Conservation (phyloP, 2,329 filamentous ascomycete genomes). For the Shiraia bambusicola region DNA sequence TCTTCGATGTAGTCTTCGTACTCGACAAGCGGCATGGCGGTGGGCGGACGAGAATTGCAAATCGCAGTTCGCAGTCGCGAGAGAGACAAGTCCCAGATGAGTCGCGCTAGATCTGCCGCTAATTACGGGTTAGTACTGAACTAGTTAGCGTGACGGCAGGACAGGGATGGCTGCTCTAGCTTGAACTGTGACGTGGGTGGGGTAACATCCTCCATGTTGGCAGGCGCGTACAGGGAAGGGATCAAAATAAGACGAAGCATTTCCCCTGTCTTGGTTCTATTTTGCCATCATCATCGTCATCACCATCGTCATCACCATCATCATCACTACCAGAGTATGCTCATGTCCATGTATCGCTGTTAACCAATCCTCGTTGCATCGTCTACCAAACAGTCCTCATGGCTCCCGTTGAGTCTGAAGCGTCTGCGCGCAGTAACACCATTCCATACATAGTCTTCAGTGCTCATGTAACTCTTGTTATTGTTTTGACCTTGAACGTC, state of each 20-base stretch:
- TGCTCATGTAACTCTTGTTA: conserved; percentile 34
- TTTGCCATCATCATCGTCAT: conserved; percentile 2
- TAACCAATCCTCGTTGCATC: conserved; percentile 7
- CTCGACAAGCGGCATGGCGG: conserved; percentile 31
- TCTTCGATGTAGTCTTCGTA: conserved; percentile 33
- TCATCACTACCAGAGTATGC: background rate
- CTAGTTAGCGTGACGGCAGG: conserved; percentile 12
- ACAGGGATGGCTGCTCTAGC: conserved; percentile 11
- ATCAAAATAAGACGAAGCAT: conserved; percentile 27
- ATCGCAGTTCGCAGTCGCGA: conserved; percentile 9
- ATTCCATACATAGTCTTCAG: conserved; percentile 36
- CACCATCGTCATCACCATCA: conserved; percentile 8
- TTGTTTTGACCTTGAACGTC: conserved; percentile 32
- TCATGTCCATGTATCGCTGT: conserved; percentile 13
- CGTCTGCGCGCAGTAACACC: conserved; percentile 34
- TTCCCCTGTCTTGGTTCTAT: background rate
- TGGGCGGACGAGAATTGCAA: background rate
- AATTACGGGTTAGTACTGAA: too few relatives aligned
- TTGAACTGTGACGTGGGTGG: conserved; percentile 28
- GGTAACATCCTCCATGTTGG: conserved; percentile 9
- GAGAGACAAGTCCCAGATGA: conserved; percentile 3
- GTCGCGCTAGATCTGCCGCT: conserved; percentile 22
- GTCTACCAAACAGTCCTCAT: conserved; percentile 19
- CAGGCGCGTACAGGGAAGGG: conserved; percentile 24
- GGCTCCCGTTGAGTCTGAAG: conserved; percentile 40